Evolutionary conservation across 129 eudicot species (phyloP).

Genomic region (Lactuca sativa): DNA sequence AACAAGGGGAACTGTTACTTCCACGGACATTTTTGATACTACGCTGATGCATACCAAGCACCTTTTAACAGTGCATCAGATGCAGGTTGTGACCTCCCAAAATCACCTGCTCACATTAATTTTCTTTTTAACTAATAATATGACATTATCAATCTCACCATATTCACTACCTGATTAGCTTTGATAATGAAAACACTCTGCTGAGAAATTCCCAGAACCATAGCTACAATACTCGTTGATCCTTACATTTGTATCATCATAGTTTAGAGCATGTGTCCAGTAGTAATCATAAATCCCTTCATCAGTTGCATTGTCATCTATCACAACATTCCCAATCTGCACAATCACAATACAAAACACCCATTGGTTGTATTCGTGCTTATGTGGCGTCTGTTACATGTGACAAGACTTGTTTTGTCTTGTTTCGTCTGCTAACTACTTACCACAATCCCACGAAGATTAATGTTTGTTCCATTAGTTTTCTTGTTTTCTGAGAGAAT

Average conservation of each 20-base stretch:
- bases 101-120: too few species aligned
- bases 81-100: too few species aligned
- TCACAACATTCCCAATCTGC: slow-evolving; percentile 45
- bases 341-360: not conserved
- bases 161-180: slow-evolving; percentile 9
- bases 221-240: slow-evolving; percentile 36
- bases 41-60: too few species aligned
- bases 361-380: too few species aligned
- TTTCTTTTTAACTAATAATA: too few species aligned
- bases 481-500: slow-evolving; percentile 39
- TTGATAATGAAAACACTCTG: slow-evolving; percentile 14
- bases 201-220: slow-evolving; percentile 22
- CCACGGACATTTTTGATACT: too few species aligned
- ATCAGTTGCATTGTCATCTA: slow-evolving; percentile 20
- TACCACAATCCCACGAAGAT: slow-evolving; percentile 46
- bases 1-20: too few species aligned
- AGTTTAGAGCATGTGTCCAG: slow-evolving; percentile 49
- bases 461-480: slow-evolving; percentile 39
- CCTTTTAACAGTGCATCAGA: too few species aligned
- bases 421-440: slow-evolving; percentile 2
- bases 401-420: too few species aligned
- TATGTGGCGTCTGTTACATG: too few species aligned
- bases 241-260: slow-evolving; percentile 42
- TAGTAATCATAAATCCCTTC: slow-evolving; percentile 38
- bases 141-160: slow-evolving; percentile 24